A percentile compares a stretch with the other conserved stretches of the same genome.
phyloP scores from a whole-genome alignment of 768 basidiomycete species.

The Leccinum sublutescens region DNA sequence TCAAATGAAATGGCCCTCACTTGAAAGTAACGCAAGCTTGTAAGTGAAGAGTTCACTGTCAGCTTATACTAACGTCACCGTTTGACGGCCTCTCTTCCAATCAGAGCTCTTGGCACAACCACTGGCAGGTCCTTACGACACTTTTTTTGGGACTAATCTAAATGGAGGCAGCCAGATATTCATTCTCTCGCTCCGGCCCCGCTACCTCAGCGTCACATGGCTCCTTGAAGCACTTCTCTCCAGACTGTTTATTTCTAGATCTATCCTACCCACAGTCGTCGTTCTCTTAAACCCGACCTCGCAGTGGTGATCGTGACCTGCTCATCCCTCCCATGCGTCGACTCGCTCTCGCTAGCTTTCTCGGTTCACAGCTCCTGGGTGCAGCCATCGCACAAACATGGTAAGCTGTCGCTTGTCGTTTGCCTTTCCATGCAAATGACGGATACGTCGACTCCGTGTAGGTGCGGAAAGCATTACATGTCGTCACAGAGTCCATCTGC shows the following conservation, averaged over 20 bases:
- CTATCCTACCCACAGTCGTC: background rate
- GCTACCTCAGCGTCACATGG: background rate
- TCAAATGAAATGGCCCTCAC: too few species aligned
- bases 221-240: background rate
- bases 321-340: conserved; percentile 14
- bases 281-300: background rate
- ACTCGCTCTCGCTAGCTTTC: conserved; percentile 4
- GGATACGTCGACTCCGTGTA: conserved; percentile 16
- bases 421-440: background rate
- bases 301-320: too few species aligned
- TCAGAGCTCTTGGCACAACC: too few species aligned
- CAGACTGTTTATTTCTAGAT: background rate
- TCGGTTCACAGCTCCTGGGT: conserved; percentile 13
- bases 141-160: too few species aligned
- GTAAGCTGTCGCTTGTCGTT: conserved; percentile 11
- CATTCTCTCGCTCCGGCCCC: too few species aligned
- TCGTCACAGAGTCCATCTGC: conserved; percentile 38
- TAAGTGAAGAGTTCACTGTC: too few species aligned
- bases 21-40: too few species aligned
- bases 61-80: too few species aligned
- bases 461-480: conserved; percentile 61
- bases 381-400: conserved; percentile 29
- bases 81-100: too few species aligned
- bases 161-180: too few species aligned
- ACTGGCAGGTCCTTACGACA: too few species aligned